Conservation (phyloP, 192 early-diverging fungal species). For the Chytriomyces sp. region DNA sequence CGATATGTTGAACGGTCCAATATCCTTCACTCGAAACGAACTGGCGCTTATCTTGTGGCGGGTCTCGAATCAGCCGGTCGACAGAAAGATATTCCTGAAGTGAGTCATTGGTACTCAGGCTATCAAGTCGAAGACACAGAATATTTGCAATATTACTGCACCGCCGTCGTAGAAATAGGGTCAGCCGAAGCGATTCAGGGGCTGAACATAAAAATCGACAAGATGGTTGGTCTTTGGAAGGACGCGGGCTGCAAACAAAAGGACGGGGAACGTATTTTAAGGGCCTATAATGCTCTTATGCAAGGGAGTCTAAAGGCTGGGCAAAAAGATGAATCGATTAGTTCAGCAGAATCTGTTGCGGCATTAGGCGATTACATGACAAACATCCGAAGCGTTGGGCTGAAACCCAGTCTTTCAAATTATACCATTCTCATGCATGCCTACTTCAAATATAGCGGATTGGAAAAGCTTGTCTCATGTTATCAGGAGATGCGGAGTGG, state of each 20-base stretch:
- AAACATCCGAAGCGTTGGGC: slow-evolving; percentile 15
- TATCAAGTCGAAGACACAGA: not conserved
- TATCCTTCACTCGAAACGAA: not conserved
- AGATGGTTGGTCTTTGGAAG: not conserved
- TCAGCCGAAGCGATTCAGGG: not conserved
- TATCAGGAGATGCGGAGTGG: slow-evolving; percentile 5
- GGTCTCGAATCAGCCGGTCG: not conserved
- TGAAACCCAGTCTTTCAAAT: slow-evolving; percentile 27
- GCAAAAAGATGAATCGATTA: not conserved
- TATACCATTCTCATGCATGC: slow-evolving; percentile 29
- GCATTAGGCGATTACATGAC: not conserved
- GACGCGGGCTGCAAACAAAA: not conserved
- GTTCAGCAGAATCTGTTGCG: not conserved
- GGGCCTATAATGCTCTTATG: not conserved
- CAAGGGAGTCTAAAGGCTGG: not conserved
- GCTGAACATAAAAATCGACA: not conserved
- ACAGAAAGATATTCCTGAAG: not conserved
- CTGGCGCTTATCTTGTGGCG: slow-evolving; percentile 1
- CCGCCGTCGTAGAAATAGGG: not conserved
- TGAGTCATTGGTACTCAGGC: not conserved
- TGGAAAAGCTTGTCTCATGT: slow-evolving; percentile 14
- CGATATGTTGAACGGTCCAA: not conserved
- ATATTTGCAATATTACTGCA: not conserved
- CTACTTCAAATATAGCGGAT: slow-evolving; percentile 26
- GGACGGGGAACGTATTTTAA: not conserved